Evolutionary conservation across 2,329 filamentous ascomycete species (phyloP).

Genomic region (Ceratocystis eucalypticola): DNA sequence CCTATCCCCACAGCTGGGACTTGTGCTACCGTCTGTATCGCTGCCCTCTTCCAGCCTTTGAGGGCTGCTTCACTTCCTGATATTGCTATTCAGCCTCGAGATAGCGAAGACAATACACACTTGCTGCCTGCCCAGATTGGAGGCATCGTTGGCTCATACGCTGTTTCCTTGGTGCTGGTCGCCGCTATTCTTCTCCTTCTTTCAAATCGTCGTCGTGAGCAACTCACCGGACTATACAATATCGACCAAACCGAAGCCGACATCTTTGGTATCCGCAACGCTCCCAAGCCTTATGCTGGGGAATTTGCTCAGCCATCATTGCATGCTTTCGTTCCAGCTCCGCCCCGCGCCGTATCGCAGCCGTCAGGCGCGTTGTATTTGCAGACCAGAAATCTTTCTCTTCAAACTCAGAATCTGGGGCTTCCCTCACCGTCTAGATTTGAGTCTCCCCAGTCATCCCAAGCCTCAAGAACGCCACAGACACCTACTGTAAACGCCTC

Average conservation of each 20-base stretch:
- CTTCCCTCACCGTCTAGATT: conserved; percentile 3
- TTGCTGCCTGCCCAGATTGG: conserved; percentile 65
- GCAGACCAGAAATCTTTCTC: conserved; percentile 14
- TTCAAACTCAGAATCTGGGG: conserved; percentile 15
- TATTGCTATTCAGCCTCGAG: conserved; percentile 39
- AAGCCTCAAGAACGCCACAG: conserved; percentile 20
- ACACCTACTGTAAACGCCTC: conserved; percentile 21
- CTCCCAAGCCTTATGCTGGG: background rate
- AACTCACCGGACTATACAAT: conserved; percentile 29
- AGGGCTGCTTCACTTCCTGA: conserved; percentile 24
- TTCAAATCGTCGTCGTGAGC: conserved; percentile 40
- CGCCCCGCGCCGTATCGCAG: background rate
- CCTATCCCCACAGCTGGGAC: conserved; percentile 3
- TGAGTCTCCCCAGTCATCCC: conserved; percentile 11
- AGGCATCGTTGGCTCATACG: conserved; percentile 72
- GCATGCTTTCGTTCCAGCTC: conserved; percentile 16
- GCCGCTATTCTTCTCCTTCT: conserved; percentile 52
- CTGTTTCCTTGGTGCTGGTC: conserved; percentile 60
- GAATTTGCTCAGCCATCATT: background rate
- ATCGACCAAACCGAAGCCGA: conserved; percentile 34
- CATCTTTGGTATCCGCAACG: conserved; percentile 27
- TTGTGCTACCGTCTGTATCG: conserved; percentile 6
- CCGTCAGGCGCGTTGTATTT: conserved; percentile 4
- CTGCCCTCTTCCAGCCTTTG: conserved; percentile 19
- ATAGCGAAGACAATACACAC: conserved; percentile 23